phyloP scores from a whole-genome alignment of 1,284 basidiomycete species.

The Cryptococcus floricola region DNA sequence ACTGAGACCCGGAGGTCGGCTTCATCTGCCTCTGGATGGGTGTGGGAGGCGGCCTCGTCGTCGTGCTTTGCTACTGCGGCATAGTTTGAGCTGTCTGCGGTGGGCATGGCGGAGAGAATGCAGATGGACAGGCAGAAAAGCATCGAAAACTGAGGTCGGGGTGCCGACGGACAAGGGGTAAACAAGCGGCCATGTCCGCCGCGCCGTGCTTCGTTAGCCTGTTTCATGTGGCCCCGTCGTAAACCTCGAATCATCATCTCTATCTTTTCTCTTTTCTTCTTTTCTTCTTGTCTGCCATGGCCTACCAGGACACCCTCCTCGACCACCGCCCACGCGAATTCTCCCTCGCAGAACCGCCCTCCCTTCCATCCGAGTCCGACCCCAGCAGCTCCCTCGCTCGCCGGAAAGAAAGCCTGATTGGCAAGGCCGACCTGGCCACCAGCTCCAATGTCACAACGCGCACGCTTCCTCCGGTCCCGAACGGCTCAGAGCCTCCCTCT shows the following conservation, averaged over 20 bases:
- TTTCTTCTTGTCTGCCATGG: background rate
- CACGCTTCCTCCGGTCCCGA: conserved; percentile 23
- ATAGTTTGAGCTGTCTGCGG: conserved; percentile 17
- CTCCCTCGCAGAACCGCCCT: background rate
- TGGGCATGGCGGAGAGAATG: background rate
- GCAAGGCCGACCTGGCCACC: conserved; percentile 14
- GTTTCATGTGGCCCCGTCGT: background rate
- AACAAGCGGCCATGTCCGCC: too few species aligned
- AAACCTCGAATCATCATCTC: background rate
- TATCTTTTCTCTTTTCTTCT: background rate
- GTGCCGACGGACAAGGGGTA: too few species aligned
- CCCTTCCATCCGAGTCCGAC: background rate
- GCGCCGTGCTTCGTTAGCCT: too few species aligned
- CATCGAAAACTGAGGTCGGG: too few species aligned
- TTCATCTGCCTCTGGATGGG: background rate
- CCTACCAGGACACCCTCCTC: background rate
- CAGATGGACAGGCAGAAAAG: too few species aligned
- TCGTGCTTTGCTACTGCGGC: conserved; percentile 14
- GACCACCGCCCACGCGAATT: background rate
- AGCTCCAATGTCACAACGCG: conserved; percentile 29
- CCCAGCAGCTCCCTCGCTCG: background rate
- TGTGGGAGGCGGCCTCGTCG: conserved; percentile 1
- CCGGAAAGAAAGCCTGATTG: background rate
- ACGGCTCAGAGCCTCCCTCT: conserved; percentile 1
- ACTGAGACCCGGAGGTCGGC: conserved; percentile 14